phyloP scores from a whole-genome alignment of 2,329 filamentous ascomycete species.

The Aspergillus fumigatus region DNA sequence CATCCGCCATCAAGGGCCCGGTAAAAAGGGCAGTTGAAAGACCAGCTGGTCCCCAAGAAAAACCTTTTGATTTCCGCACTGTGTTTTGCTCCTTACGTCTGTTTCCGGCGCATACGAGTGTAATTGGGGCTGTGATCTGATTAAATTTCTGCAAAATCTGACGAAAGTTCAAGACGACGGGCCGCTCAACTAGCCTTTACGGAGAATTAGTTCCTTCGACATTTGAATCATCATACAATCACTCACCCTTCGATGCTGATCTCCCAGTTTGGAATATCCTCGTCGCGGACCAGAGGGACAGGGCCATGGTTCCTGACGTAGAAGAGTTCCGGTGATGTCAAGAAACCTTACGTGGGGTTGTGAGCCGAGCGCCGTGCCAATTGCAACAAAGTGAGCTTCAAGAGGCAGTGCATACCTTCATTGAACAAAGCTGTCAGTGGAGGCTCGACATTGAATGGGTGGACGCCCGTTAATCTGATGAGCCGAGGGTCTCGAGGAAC shows the following conservation, averaged over 20 bases:
- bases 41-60: slow-evolving; percentile 88
- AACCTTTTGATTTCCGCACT: slow-evolving; percentile 85
- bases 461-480: slow-evolving; percentile 80
- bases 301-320: slow-evolving; percentile 88
- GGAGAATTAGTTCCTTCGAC: slow-evolving; percentile 5
- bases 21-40: slow-evolving; percentile 86
- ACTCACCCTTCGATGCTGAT: slow-evolving; percentile 69
- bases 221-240: background rate
- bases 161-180: slow-evolving; percentile 65
- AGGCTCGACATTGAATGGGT: slow-evolving; percentile 88
- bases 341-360: slow-evolving; percentile 55
- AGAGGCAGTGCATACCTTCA: slow-evolving; percentile 34
- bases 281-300: slow-evolving; percentile 70
- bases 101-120: slow-evolving; percentile 88
- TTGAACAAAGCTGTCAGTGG: slow-evolving; percentile 74
- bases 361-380: background rate
- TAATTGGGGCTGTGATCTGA: slow-evolving; percentile 80
- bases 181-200: slow-evolving; percentile 66
- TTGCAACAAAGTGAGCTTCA: background rate
- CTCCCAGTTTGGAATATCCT: slow-evolving; percentile 72
- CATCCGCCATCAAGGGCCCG: slow-evolving; percentile 68
- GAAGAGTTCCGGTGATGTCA: slow-evolving; percentile 82
- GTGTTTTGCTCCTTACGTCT: slow-evolving; percentile 89
- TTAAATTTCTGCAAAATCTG: slow-evolving; percentile 71
- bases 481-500: slow-evolving; percentile 75